phyloP scores from a whole-genome alignment of 176 grass and related monocot genomes.

The Triticum monococcum region DNA sequence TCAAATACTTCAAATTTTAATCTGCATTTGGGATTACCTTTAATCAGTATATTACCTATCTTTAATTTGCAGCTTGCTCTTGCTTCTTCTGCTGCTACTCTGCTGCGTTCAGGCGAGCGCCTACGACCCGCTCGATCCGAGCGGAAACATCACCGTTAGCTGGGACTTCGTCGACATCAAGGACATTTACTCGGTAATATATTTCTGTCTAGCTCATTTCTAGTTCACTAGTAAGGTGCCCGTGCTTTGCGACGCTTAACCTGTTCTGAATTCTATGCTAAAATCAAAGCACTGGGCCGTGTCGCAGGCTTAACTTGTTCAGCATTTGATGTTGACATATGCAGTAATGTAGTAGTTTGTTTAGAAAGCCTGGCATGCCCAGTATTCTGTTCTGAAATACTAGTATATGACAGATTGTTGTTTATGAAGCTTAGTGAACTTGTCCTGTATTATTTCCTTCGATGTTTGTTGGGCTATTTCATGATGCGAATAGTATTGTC shows the following conservation, averaged over 20 bases:
- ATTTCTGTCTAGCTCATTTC: neutral
- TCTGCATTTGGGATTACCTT: no score
- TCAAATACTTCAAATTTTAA: no score
- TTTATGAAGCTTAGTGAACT: neutral
- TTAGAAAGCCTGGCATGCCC: neutral
- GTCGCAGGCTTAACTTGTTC: neutral
- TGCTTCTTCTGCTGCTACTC: neutral
- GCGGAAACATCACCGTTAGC: neutral
- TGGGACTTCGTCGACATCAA: neutral
- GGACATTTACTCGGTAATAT: neutral
- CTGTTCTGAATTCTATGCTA: neutral
- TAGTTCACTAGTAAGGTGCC: neutral
- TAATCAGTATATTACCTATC: neutral
- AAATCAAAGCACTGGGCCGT: neutral
- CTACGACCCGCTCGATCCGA: neutral
- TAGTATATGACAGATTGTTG: neutral
- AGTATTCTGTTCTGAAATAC: neutral
- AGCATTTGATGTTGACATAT: neutral
- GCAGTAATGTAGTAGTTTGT: neutral
- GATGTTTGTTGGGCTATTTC: neutral
- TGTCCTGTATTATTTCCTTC: neutral
- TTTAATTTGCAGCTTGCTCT: neutral
- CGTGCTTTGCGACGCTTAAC: neutral
- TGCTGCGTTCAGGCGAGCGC: neutral
- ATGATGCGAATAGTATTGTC: neutral